phyloP scores from a whole-genome alignment of 208 protist genomes.

The Acanthamoeba castellanii region DNA sequence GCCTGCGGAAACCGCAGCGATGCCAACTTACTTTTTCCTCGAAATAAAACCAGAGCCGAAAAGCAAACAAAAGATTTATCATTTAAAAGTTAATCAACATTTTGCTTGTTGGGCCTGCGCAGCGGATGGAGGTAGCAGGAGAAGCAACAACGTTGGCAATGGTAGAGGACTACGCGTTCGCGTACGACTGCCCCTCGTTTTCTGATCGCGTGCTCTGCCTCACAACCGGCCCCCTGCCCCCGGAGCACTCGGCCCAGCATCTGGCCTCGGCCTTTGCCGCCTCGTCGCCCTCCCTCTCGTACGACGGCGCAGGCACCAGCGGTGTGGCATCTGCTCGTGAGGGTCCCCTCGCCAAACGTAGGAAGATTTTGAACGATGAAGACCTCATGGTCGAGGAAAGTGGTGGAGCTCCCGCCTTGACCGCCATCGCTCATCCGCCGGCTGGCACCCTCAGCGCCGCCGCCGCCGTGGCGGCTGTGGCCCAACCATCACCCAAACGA shows the following conservation, averaged over 20 bases:
- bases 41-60: too few species aligned
- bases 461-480: neutral
- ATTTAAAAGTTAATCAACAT: too few species aligned
- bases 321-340: too few species aligned
- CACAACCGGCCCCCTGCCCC: neutral
- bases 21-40: too few species aligned
- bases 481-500: neutral
- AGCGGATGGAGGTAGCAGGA: too few species aligned
- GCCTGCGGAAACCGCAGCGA: too few species aligned
- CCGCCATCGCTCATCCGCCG: too few species aligned
- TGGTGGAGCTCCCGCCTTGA: neutral
- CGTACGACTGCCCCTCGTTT: neutral
- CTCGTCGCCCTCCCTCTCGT: neutral
- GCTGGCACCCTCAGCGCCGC: neutral
- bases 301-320: too few species aligned
- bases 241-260: neutral
- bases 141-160: too few species aligned
- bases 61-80: too few species aligned
- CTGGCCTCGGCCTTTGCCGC: neutral
- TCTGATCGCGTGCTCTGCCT: conserved; percentile 12
- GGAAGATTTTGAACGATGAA: neutral
- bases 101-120: too few species aligned
- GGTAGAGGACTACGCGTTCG: neutral
- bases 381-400: neutral
- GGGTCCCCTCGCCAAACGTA: neutral